Conservation (phyloP, 1,139 yeast species). For the Kurtzmaniella natalensis region DNA sequence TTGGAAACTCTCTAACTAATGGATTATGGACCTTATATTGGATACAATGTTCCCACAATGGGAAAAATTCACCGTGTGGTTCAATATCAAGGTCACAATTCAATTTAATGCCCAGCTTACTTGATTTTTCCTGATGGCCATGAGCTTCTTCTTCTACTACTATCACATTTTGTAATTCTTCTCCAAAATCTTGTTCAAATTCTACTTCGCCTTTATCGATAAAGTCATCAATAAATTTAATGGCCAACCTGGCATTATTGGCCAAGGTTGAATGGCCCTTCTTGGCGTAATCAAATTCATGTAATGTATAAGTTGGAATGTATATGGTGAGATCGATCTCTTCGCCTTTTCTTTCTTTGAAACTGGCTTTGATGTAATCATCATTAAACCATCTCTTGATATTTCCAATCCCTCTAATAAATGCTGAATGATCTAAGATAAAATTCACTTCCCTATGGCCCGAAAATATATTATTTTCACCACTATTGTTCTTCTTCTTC, state of each 20-base stretch:
- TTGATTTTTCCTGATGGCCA: not conserved
- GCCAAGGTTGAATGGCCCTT: conserved; percentile 53
- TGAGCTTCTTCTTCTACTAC: conserved; percentile 5
- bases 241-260: conserved; percentile 54
- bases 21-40: conserved; percentile 45
- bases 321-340: conserved; percentile 26
- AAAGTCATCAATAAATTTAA: conserved; percentile 47
- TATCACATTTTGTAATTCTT: conserved; percentile 9
- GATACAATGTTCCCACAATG: conserved; percentile 46
- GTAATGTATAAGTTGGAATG: conserved; percentile 53
- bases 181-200: conserved; percentile 4
- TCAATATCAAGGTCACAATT: conserved; percentile 17
- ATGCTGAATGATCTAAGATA: conserved; percentile 55
- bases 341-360: conserved; percentile 11
- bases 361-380: conserved; percentile 26
- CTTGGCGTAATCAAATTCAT: conserved; percentile 52
- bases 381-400: conserved; percentile 52
- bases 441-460: conserved; percentile 24
- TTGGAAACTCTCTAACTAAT: conserved; percentile 43
- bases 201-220: conserved; percentile 17
- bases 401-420: conserved; percentile 57
- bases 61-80: conserved; percentile 33
- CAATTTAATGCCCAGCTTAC: not conserved
- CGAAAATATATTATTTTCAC: too few species aligned
- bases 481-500: too few species aligned